Conservation (phyloP, 2,329 filamentous ascomycete genomes). For the Coniella lustricola region DNA sequence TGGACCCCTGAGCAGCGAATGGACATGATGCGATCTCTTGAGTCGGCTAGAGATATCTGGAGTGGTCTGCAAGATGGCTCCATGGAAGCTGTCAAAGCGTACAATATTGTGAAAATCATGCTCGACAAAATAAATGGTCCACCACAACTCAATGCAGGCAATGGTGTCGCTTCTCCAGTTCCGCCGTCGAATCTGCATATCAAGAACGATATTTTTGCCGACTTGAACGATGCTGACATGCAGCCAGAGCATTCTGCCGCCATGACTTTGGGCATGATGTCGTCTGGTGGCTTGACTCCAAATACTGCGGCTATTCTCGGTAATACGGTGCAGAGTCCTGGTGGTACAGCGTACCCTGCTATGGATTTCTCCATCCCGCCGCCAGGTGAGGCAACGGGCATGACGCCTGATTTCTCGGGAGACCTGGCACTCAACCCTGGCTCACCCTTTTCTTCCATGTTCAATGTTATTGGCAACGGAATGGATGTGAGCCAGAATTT, state of each 20-base stretch:
- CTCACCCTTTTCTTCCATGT: constrained; percentile 48
- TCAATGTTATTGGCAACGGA: constrained; percentile 35
- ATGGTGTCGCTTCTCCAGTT: constrained; percentile 8
- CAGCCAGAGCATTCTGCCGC: constrained; percentile 35
- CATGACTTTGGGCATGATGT: constrained; percentile 36
- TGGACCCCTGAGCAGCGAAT: constrained; percentile 56
- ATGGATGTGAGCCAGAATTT: constrained; percentile 46
- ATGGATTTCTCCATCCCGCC: constrained; percentile 34
- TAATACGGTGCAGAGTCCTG: constrained; percentile 29
- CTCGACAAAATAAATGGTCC: constrained; percentile 64
- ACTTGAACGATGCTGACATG: constrained; percentile 19
- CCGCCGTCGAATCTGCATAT: constrained; percentile 13
- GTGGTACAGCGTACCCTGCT: constrained; percentile 35
- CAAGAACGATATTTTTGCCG: constrained; percentile 23
- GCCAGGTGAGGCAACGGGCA: constrained; percentile 25
- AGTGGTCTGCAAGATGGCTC: constrained; percentile 67
- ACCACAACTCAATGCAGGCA: constrained; percentile 16
- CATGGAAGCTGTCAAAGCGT: constrained; percentile 86
- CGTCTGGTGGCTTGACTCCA: constrained; percentile 28
- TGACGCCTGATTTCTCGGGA: constrained; percentile 32
- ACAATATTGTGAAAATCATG: constrained; percentile 74
- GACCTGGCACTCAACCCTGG: constrained; percentile 26
- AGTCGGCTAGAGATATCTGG: constrained; percentile 73
- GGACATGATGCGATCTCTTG: constrained; percentile 70
- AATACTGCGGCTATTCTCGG: constrained; percentile 22